Percentiles rank a stretch among this genome's conserved stretches.
Conservation (phyloP, 176 grass and related monocot species). For the Triticum timopheevii region DNA sequence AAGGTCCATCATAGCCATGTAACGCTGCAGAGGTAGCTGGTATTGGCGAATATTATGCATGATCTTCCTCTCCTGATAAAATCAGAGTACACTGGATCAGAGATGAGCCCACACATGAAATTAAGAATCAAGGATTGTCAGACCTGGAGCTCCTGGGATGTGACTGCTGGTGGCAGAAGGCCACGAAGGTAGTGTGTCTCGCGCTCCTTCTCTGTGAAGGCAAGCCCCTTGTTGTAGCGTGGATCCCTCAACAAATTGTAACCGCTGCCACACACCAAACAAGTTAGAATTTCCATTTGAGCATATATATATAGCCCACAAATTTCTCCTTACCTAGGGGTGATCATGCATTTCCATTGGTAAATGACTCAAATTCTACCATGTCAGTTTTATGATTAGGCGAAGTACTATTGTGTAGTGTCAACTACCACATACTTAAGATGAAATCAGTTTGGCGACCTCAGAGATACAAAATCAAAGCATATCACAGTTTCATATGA, state of each 20-base stretch:
- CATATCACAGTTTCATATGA: not conserved
- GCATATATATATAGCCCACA: not conserved
- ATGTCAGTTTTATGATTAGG: not conserved
- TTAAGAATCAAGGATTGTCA: not conserved
- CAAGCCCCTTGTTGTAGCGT: slow-evolving; percentile 88
- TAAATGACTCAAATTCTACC: slow-evolving; percentile 1
- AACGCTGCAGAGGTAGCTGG: slow-evolving; percentile 81
- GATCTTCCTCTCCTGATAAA: slow-evolving; percentile 85
- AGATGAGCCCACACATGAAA: not conserved
- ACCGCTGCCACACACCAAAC: slow-evolving; percentile 38
- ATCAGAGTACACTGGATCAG: slow-evolving; percentile 22
- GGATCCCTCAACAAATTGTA: slow-evolving; percentile 77
- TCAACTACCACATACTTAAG: not conserved
- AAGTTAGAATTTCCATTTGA: not conserved
- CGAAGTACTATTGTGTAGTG: not conserved
- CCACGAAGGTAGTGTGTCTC: slow-evolving; percentile 78
- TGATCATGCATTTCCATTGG: not conserved
- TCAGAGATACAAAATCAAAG: not conserved
- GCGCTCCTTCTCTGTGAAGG: slow-evolving; percentile 68
- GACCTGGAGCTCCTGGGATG: slow-evolving; percentile 86
- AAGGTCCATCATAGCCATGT: slow-evolving; percentile 91
- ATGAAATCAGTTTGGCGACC: not conserved
- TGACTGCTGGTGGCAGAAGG: slow-evolving; percentile 63
- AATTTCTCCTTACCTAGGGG: not conserved
- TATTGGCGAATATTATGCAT: slow-evolving; percentile 81